Evolutionary conservation across 257 asterid genomes (phyloP).

Genomic region (Lycium ferocissimum): DNA sequence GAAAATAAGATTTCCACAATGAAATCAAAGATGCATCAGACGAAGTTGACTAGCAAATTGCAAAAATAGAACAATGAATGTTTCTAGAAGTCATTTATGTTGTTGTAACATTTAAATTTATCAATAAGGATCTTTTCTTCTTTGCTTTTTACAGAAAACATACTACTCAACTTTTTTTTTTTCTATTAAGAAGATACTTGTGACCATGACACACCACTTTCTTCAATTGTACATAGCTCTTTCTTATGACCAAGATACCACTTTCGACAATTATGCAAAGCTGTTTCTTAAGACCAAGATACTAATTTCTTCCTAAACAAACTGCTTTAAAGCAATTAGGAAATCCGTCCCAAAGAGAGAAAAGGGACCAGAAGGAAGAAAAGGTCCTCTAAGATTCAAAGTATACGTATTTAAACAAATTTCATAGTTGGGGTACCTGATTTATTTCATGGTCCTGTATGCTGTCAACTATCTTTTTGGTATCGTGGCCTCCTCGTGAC

Average conservation of each 20-base stretch:
- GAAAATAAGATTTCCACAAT: neutral
- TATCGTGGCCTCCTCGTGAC: slow-evolving; percentile 98
- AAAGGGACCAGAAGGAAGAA: slow-evolving; percentile 1
- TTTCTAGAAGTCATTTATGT: slow-evolving; percentile 1
- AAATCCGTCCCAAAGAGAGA: neutral
- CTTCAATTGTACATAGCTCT: neutral
- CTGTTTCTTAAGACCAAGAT: slow-evolving; percentile 21
- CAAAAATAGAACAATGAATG: neutral
- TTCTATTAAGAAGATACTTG: neutral
- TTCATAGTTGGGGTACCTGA: slow-evolving; percentile 61
- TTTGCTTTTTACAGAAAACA: neutral
- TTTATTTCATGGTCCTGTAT: slow-evolving; percentile 97
- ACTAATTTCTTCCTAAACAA: neutral
- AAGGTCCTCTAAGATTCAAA: slow-evolving; percentile 17
- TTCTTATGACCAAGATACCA: neutral
- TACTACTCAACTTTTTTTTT: slow-evolving; percentile 8
- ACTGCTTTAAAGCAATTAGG: neutral
- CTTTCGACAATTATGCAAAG: neutral
- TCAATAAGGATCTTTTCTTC: neutral
- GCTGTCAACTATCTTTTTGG: slow-evolving; percentile 89
- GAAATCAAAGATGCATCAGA: neutral
- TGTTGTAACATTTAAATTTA: neutral
- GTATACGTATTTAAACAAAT: slow-evolving; percentile 29
- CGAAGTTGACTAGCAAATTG: neutral
- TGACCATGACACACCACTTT: neutral